A percentile compares a stretch with the other conserved stretches of the same genome.
Evolutionary conservation across 768 basidiomycete species (phyloP).

Genomic region (Hygrocybe punicea): DNA sequence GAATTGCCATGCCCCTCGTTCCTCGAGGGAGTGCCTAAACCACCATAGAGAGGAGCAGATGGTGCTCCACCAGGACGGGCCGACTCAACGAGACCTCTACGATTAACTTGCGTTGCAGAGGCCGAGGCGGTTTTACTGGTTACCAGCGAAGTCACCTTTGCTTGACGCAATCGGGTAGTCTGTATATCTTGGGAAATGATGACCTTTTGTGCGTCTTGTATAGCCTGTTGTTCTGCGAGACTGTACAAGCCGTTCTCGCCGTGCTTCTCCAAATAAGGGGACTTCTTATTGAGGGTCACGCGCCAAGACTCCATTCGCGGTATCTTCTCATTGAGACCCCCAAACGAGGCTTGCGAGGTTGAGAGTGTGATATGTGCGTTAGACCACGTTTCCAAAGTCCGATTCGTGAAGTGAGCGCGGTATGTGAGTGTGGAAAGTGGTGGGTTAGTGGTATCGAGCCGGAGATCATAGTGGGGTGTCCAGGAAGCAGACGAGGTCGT

Average conservation of each 20-base stretch:
- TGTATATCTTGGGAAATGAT: too few species aligned
- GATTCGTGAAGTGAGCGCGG: slow-evolving; percentile 1
- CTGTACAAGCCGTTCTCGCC: slow-evolving; percentile 5
- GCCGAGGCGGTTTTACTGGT: too few species aligned
- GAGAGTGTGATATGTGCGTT: slow-evolving; percentile 4
- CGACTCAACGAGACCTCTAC: too few species aligned
- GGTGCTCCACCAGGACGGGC: too few species aligned
- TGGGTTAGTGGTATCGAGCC: slow-evolving; percentile 5
- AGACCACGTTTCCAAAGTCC: not conserved
- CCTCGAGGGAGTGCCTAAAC: too few species aligned
- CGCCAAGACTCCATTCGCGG: slow-evolving; percentile 5
- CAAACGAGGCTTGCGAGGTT: slow-evolving; percentile 5
- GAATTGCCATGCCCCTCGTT: too few species aligned
- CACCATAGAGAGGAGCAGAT: not conserved
- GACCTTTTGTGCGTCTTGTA: not conserved
- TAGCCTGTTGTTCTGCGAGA: not conserved
- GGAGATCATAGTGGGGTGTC: slow-evolving; percentile 4
- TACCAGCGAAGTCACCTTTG: too few species aligned
- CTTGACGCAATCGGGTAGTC: too few species aligned
- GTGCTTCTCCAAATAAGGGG: not conserved
- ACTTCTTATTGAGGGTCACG: not conserved
- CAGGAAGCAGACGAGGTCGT: slow-evolving; percentile 2
- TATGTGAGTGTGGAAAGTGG: slow-evolving; percentile 4
- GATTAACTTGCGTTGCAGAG: too few species aligned
- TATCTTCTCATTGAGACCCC: slow-evolving; percentile 5